Base-by-base conservation (phyloP, 768 basidiomycete genomes). In the Floccularia luteovirens region DNA sequence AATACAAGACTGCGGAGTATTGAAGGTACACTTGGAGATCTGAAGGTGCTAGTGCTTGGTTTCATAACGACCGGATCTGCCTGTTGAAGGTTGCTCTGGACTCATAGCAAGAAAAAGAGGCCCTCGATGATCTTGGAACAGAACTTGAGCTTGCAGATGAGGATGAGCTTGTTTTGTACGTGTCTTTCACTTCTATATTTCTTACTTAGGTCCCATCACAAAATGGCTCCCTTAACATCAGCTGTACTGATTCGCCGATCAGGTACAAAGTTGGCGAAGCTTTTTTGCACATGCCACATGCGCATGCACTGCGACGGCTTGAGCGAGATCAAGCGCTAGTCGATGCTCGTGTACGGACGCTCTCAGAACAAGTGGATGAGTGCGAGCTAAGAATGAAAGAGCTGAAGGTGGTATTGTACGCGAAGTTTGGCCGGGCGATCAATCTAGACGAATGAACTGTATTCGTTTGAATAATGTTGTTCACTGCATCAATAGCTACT, bases 71-170 rank as follows among this genome's bases (percentile, higher is more conserved):
- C 11, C 13, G 14, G 14, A 32, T 31, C n/a, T 4, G 28, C 35
- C 23, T 21, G 35, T 7, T 34, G 11, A 44, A 40, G 41, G 36
- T 38, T 49, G 30, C 40, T 36, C 31, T 16, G 22, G 27, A 17
- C 33, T 20, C 46, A 11, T 54, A 97, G 91, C 81, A 87, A 74
- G 91, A 94, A 63, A 93, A 93, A 62, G 93, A 96, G 51, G 85
- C 90, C 2, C 75, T 94, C 11, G 90, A 94, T 44, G 93, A 97
- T 57, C 73, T 96, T 22, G 63, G 78, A 1, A 85, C 75, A 32
- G 93, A 96, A 52, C 74, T 97, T 17, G 91, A 94, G 54, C 76
- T 97, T 7, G 79, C 82, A 1, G 90, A 94, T 45, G 90, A 93
- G 50, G 83, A 88, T 43, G 74, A 87, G 41, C 67, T 69, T 1